Conservation (phyloP, 176 grass and related monocot species). For the Poa annua region DNA sequence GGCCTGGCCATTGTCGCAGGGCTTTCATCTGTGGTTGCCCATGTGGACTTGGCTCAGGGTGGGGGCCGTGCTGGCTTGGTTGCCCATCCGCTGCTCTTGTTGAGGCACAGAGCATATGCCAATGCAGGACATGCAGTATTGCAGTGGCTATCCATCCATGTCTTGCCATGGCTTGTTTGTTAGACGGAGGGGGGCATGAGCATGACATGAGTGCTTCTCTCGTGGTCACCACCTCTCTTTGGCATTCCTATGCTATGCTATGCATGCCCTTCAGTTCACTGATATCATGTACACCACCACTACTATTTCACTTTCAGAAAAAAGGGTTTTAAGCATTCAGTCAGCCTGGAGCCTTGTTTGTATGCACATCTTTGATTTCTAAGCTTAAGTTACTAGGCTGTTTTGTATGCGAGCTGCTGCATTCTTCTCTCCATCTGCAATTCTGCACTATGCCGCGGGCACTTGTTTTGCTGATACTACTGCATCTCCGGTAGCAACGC, state of each 20-base stretch:
- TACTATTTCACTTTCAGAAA: too few relatives aligned
- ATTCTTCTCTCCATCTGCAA: conserved; percentile 23
- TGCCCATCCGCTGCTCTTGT: conserved; percentile 20
- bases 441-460: too few relatives aligned
- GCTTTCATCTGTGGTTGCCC: conserved; percentile 43
- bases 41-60: conserved; percentile 42
- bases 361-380: background rate
- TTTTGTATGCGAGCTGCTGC: background rate
- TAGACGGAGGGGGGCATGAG: conserved; percentile 10
- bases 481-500: too few relatives aligned
- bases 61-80: conserved; percentile 13
- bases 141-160: background rate
- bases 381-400: background rate
- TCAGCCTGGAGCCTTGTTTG: background rate
- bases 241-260: background rate
- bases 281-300: background rate
- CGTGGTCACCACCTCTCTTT: conserved; percentile 7
- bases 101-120: conserved; percentile 12
- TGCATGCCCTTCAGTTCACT: background rate
- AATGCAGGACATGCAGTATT: conserved; percentile 4
- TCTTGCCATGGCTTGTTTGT: conserved; percentile 8
- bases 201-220: conserved; percentile 10
- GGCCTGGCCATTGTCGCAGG: conserved; percentile 9
- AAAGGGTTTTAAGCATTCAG: background rate
- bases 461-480: too few relatives aligned